These are phyloP conservation scores for Populus trichocarpa DNA, from an alignment of 441 rosid genomes.

Conservation along the genomic window DNA sequence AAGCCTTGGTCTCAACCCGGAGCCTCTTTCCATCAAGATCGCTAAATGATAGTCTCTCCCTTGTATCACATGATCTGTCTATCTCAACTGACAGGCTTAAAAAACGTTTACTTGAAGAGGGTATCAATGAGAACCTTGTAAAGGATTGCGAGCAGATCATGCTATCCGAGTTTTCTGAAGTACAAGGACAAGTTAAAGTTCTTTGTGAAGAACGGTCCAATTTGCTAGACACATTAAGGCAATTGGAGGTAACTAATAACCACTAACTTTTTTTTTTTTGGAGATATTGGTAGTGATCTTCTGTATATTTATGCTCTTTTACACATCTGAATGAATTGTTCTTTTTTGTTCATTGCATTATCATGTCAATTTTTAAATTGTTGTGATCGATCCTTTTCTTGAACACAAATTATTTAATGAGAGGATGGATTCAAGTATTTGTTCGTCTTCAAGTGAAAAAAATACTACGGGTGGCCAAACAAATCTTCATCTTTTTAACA, in stretches of 20 bases:
- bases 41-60: slow-evolving; percentile 50
- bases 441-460: neutral
- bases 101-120: slow-evolving; percentile 60
- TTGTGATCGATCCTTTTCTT: neutral
- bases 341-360: neutral
- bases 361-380: neutral
- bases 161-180: slow-evolving; percentile 76
- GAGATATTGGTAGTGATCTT: neutral
- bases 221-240: slow-evolving; percentile 74
- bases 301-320: neutral
- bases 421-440: neutral
- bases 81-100: slow-evolving; percentile 73
- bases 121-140: slow-evolving; percentile 59
- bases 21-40: slow-evolving; percentile 58
- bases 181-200: slow-evolving; percentile 59
- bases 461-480: neutral
- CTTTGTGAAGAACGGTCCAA: slow-evolving; percentile 67
- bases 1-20: slow-evolving; percentile 70
- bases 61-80: slow-evolving; percentile 49
- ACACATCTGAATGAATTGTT: neutral
- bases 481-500: neutral
- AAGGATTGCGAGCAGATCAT: slow-evolving; percentile 85
- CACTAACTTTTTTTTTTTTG: neutral
- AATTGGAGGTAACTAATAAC: slow-evolving; percentile 60
- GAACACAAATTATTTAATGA: neutral